Conservation (phyloP, 176 grass and related monocot genomes). For the Eleusine indica region DNA sequence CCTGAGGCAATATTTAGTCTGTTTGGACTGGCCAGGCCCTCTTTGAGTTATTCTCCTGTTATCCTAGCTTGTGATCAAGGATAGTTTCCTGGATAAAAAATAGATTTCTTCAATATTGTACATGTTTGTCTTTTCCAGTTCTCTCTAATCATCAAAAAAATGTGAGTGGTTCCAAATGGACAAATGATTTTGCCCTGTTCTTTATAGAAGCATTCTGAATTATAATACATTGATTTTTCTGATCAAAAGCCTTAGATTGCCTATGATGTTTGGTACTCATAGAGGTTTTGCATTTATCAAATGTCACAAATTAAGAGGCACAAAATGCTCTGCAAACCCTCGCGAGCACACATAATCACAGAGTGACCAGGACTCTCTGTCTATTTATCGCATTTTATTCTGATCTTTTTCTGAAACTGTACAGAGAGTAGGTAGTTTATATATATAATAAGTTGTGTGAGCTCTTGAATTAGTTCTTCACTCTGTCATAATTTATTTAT, state of each 20-base stretch:
- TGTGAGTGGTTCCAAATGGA: neutral
- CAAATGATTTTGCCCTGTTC: neutral
- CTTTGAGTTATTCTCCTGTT: neutral
- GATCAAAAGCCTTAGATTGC: slow-evolving; percentile 85
- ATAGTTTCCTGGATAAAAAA: neutral
- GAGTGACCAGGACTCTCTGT: no score
- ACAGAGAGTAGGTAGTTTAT: no score
- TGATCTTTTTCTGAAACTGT: no score
- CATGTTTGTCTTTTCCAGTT: slow-evolving; percentile 1
- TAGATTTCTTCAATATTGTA: neutral
- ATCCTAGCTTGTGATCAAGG: neutral
- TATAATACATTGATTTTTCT: slow-evolving; percentile 35
- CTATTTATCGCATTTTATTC: no score
- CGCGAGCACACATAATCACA: slow-evolving; percentile 60
- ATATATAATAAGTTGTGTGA: no score
- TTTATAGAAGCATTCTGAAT: neutral
- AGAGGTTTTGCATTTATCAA: slow-evolving; percentile 93
- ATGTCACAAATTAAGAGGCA: slow-evolving; percentile 88
- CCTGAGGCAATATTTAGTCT: slow-evolving; percentile 80
- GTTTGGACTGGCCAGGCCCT: slow-evolving; percentile 75
- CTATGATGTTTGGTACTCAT: slow-evolving; percentile 84
- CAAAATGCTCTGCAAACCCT: slow-evolving; percentile 81
- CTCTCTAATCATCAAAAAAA: neutral
- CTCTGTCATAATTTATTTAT: no score
- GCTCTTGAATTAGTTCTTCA: no score